These are phyloP conservation scores for Graphium sp. DNA, from an alignment of 2,329 filamentous ascomycete genomes.

Conservation along the genomic window DNA sequence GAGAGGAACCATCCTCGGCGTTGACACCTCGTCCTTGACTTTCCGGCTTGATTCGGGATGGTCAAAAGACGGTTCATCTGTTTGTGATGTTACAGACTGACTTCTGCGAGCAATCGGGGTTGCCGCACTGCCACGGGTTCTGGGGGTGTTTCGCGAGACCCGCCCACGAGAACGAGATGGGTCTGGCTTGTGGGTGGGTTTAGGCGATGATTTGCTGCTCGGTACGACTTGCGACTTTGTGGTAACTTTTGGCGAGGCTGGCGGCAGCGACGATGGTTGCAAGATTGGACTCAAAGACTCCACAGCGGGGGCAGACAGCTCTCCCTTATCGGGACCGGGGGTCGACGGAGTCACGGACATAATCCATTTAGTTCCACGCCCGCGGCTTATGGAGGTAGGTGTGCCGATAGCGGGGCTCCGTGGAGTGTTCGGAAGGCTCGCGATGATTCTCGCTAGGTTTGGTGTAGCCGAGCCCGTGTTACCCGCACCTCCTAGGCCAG, in stretches of 20 bases:
- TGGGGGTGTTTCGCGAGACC: slow-evolving; percentile 1
- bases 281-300: slow-evolving; percentile 34
- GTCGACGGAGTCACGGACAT: slow-evolving; percentile 40
- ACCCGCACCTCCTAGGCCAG: not conserved
- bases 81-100: slow-evolving; percentile 26
- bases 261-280: slow-evolving; percentile 18
- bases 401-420: slow-evolving; percentile 4
- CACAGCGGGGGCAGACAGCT: no score
- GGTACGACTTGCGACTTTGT: slow-evolving; percentile 18
- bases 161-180: slow-evolving; percentile 3
- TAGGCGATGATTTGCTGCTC: slow-evolving; percentile 3
- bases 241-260: slow-evolving; percentile 11
- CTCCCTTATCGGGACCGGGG: slow-evolving; percentile 27
- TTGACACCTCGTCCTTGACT: slow-evolving; percentile 43
- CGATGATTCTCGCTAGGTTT: not conserved
- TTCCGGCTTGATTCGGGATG: slow-evolving; percentile 18
- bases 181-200: slow-evolving; percentile 6
- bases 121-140: not conserved
- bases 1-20: slow-evolving; percentile 24
- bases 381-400: slow-evolving; percentile 13
- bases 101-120: slow-evolving; percentile 12
- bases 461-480: not conserved
- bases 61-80: slow-evolving; percentile 29
- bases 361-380: slow-evolving; percentile 41
- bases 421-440: not conserved